Evolutionary conservation across 164 flowering plant genomes (phyloP), one percentile per base, ranked within the genome.

Genomic region (Vitis riparia): DNA sequence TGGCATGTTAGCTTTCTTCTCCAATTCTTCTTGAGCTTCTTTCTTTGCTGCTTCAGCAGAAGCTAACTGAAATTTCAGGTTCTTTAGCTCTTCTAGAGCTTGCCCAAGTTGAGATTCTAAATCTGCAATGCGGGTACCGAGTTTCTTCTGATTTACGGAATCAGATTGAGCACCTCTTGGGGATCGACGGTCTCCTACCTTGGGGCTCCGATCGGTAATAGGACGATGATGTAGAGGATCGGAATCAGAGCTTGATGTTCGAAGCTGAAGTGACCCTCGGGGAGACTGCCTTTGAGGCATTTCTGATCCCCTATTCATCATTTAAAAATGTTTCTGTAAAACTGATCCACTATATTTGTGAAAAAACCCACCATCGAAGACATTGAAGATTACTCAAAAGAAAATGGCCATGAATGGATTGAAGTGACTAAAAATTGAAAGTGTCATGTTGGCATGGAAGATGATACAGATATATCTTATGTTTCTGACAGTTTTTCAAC

Each of bases 21-120:
- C 79, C 9, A 88, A 76, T 60, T 89, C 81, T 56, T 87, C 82
- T 63, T 87, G 88, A 73, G 86, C 93, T 72, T 85, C 84, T 68
- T 76, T 88, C 84, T 89, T 91, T 32, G 91, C 93, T 67, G 87
- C 85, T 70, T 90, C 94, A 8, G 94, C 88, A 47, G 88, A 81
- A 64, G 85, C 85, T 59, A 94, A 75, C 76, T 89, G 96, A 8
- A 78, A 78, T 78, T 94, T 91, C 50, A 94, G 79, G 68, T 64
- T 68, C 84, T 89, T 90, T 50, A 94, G 85, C 81, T 94, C 97
- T 12, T 80, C 83, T 66, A 88, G 97, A 14, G 96, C 94, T 66
- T 87, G 91, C 56, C 87, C 88, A 37, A 94, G 88, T 66, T 91
- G 98, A 67, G 90, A 77, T 69, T 94, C 96, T 65, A 91, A 78